Evolutionary conservation across 1,139 yeast genomes (phyloP).

Genomic region (Yamadazyma sp.): DNA sequence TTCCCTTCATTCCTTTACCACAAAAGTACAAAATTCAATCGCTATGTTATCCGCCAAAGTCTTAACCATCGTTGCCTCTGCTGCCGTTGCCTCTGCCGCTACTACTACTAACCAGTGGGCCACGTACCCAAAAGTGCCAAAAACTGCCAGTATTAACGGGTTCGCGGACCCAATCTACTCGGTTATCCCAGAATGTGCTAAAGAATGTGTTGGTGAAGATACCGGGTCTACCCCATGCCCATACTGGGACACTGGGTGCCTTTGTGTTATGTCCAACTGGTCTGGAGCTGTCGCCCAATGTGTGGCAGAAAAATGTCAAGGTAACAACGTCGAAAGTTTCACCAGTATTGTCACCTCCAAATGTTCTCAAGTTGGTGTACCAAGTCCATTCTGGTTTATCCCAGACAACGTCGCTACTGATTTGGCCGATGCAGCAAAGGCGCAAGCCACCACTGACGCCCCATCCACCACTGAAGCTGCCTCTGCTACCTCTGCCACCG

Average conservation of each 20-base stretch:
- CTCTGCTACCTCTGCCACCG: constrained; percentile 21
- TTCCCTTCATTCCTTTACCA: too few species aligned
- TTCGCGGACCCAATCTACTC: constrained; percentile 50
- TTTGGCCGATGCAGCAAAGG: constrained; percentile 21
- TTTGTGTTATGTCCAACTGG: constrained; percentile 53
- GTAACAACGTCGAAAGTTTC: constrained; percentile 37
- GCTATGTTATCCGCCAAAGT: constrained; percentile 16
- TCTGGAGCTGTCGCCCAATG: constrained; percentile 46
- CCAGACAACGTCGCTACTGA: constrained; percentile 40
- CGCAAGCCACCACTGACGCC: constrained; percentile 9
- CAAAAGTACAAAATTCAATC: constrained; percentile 12
- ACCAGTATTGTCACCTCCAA: constrained; percentile 42
- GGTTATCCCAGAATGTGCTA: constrained; percentile 44
- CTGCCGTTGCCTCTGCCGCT: constrained; percentile 15
- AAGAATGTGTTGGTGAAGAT: constrained; percentile 37
- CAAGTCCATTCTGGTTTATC: constrained; percentile 40
- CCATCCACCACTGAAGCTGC: constrained; percentile 24
- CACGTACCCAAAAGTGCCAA: constrained; percentile 49
- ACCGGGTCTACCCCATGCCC: constrained; percentile 47
- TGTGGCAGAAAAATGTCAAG: constrained; percentile 41
- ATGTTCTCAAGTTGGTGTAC: constrained; percentile 46
- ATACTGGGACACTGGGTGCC: constrained; percentile 56
- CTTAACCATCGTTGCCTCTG: constrained; percentile 13
- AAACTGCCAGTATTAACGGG: constrained; percentile 52
- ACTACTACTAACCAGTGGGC: constrained; percentile 16